A percentile compares a stretch with the other conserved stretches of the same genome.
Evolutionary conservation across 345 rosid species (phyloP).

Genomic region (Streptanthus diversifolius): DNA sequence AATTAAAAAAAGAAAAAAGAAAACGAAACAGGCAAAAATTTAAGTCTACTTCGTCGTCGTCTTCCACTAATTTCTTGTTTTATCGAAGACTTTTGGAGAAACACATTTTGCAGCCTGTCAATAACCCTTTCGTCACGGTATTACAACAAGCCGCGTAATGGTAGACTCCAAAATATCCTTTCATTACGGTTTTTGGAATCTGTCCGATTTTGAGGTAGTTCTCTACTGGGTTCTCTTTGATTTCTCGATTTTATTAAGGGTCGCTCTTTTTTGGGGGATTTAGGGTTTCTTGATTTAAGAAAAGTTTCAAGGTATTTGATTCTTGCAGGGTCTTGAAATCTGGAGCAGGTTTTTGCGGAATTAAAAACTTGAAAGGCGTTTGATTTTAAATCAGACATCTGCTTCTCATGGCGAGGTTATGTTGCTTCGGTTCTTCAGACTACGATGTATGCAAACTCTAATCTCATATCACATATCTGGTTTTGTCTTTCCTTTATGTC

Average conservation of each 20-base stretch:
- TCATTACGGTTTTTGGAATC: conserved; percentile 20
- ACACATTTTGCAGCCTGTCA: conserved; percentile 24
- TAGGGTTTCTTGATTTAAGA: conserved; percentile 6
- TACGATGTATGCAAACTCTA: conserved; percentile 27
- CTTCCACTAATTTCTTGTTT: conserved; percentile 34
- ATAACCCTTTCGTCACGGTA: conserved; percentile 35
- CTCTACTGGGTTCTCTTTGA: not conserved
- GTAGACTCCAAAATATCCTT: conserved; percentile 15
- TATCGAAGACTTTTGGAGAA: conserved; percentile 29
- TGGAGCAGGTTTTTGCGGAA: not conserved
- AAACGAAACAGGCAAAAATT: not conserved
- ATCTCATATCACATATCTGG: conserved; percentile 10
- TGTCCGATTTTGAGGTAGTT: conserved; percentile 31
- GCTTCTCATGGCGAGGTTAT: conserved; percentile 27
- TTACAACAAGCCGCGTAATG: conserved; percentile 22
- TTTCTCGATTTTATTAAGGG: not conserved
- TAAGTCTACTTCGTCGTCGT: conserved; percentile 38
- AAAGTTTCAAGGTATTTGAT: not conserved
- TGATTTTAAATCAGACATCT: not conserved
- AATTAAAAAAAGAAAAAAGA: not conserved
- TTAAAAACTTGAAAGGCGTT: not conserved
- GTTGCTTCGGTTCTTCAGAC: conserved; percentile 40
- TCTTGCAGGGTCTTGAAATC: conserved; percentile 7
- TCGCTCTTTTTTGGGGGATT: not conserved
- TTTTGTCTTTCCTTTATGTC: not conserved